Evolutionary conservation across 352 stramenopile genomes (phyloP).

Genomic region (Phytophthora pisi): DNA sequence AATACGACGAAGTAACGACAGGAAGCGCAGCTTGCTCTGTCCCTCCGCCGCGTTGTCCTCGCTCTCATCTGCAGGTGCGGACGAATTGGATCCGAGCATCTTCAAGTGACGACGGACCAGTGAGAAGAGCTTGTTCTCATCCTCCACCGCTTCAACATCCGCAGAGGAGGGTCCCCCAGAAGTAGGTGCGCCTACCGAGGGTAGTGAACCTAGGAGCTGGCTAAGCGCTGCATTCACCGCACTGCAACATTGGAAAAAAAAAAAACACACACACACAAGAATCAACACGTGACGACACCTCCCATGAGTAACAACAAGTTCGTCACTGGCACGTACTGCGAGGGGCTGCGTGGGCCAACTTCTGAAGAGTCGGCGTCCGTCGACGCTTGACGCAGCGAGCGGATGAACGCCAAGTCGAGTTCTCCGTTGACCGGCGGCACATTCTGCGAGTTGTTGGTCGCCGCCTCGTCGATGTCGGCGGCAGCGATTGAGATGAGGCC

Average conservation of each 20-base stretch:
- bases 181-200: constrained; percentile 7
- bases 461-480: constrained; percentile 80
- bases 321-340: constrained; percentile 13
- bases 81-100: constrained; percentile 31
- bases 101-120: constrained; percentile 40
- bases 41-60: constrained; percentile 39
- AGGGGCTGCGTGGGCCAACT: constrained; percentile 1
- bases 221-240: constrained; percentile 34
- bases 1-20: constrained; percentile 79
- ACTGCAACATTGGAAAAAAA: constrained; percentile 19
- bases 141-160: constrained; percentile 24
- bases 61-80: constrained; percentile 10
- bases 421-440: constrained; percentile 45
- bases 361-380: constrained; percentile 3
- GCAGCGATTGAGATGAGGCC: constrained; percentile 86
- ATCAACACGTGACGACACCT: constrained; percentile 1
- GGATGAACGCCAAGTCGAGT: constrained; percentile 71
- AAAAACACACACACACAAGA: background rate
- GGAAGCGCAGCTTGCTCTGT: constrained; percentile 69
- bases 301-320: background rate
- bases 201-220: constrained; percentile 31
- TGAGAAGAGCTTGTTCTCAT: constrained; percentile 38
- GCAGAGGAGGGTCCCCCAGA: constrained; percentile 6
- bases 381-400: constrained; percentile 49
- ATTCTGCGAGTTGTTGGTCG: constrained; percentile 38